Evolutionary conservation across 2,329 filamentous ascomycete genomes (phyloP), one percentile per base, ranked within the genome.

Genomic region (Hypoxylon sp.): DNA sequence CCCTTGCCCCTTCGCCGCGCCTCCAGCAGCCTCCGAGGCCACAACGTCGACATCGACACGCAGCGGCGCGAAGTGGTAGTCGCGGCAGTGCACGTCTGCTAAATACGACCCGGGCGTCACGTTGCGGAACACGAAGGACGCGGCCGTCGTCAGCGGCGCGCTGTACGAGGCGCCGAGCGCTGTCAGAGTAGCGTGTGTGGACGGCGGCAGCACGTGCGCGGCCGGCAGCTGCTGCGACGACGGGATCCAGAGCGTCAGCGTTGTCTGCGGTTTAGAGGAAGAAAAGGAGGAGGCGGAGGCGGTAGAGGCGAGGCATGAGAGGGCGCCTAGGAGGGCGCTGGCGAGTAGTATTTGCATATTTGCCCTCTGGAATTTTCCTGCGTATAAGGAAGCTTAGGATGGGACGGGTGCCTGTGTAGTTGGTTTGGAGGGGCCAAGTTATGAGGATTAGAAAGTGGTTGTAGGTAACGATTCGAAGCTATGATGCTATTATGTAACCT

Each of bases 71-170:
- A 97, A 98, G 55, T 84, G 84, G 77, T 91, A 88, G 58, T 91
- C 90, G 26, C 86, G 80, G 74, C 89, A 90, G 79, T 94, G 88
- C 50, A 98, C 84, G 70, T 95, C 92, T 49, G 91, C 88, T 5
- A 98, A 85, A 76, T 97, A 97, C 60, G 89, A 92, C 0, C 89
- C 91, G 0, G 84, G 76, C 4, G 85, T 84, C 54, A 97, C 83
- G 71, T 93, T 89, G 68, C 78, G 79, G 82, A 97, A 97, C 66
- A 87, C 83, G 74, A 97, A 93, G 22, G 87, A 88, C 76, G 92
- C 91, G 70, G 83, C 78, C 41, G 84, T 80, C 11, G 89, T 88
- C 8, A 97, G 80, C 8, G 89, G 89, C 11, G 91, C 88, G 24
- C 84, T 71, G 72, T 75, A 70, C 64, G 74, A 68, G 30, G 64